These are phyloP conservation scores for Pythium chondricola DNA, from an alignment of 352 stramenopile genomes.

Conservation along the genomic window DNA sequence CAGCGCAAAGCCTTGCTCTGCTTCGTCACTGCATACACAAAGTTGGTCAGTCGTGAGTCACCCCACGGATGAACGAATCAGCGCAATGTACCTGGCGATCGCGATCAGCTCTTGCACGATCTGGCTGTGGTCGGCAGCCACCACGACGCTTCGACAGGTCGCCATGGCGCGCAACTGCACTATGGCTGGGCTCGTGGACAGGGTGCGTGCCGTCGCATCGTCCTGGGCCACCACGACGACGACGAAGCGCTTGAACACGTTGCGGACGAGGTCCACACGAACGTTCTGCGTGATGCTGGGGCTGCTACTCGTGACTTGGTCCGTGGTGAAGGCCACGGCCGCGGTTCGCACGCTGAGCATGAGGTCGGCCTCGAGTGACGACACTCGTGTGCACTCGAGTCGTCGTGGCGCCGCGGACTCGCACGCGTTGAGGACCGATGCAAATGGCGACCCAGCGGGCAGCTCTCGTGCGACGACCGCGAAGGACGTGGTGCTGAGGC, in stretches of 20 bases:
- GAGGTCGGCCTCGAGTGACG: constrained; percentile 2
- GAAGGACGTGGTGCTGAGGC: too few species aligned
- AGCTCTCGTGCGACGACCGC: too few species aligned
- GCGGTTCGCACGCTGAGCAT: constrained; percentile 16
- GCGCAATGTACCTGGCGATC: constrained; percentile 6
- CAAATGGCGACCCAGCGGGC: too few species aligned
- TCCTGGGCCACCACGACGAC: constrained; percentile 23
- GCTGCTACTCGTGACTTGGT: not conserved
- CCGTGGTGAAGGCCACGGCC: constrained; percentile 1
- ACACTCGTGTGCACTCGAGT: too few species aligned
- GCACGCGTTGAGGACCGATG: too few species aligned
- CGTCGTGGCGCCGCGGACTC: too few species aligned
- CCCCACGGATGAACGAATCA: not conserved
- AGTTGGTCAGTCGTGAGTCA: too few species aligned
- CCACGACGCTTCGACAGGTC: not conserved
- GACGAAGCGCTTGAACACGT: constrained; percentile 54
- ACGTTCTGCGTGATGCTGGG: constrained; percentile 9
- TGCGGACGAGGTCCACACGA: constrained; percentile 16
- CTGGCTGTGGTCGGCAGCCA: not conserved
- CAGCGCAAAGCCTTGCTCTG: not conserved
- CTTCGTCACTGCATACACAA: not conserved
- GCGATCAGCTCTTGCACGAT: constrained; percentile 3
- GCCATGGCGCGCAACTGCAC: constrained; percentile 2
- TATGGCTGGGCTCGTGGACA: not conserved
- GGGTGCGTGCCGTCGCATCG: not conserved